Evolutionary conservation across 129 eudicot genomes (phyloP), one percentile per base, ranked within the genome.

Genomic region (Flaveria ramosissima): DNA sequence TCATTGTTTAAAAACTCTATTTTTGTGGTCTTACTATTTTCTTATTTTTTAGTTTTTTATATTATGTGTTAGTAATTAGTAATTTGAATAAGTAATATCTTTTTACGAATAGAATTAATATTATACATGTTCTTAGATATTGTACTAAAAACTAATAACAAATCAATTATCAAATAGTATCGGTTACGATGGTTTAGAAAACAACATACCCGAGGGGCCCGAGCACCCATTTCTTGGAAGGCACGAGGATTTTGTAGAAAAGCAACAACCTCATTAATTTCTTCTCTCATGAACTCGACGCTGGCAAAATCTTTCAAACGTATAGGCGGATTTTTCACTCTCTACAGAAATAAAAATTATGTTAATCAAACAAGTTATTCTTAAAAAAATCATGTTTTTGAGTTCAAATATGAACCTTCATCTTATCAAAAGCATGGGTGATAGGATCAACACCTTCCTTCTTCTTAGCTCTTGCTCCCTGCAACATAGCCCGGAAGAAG

Each of bases 211-310:
- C 91, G 83, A 19, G 98, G 98, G 72, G 98, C 98, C 78, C 97
- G 95, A 46, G 98, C 98, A 71, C 98, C 98, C 92, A 93, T 85
- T 56, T 93, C 96, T 83, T 93, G 95, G 27, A 90, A 93, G 67
- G 95, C 97, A 68, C 75, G 83, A n/a, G 96, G 98, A 85, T 93
- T 93, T 88, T 86, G 94, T 70, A 93, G 81, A 84, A 90, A 93
- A 41, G 96, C 88, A 73, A 93, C 97, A 46, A 93, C 98, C 87
- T 93, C 98, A 73, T 93, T 86, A 41, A 93, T 85, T 83, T 93
- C 98, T 83, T 93, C 98, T 75, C 80, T 86, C 92, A 93, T 86
- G 48, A 88, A 88, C 39, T 90, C 96, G 67, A 93, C 81, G 53
- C 92, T 93, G 19, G 95, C 85, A 81, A 93, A 93, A 69, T 93